Evolutionary conservation across 2,329 filamentous ascomycete genomes (phyloP).

Genomic region (Lachnellula occidentalis): DNA sequence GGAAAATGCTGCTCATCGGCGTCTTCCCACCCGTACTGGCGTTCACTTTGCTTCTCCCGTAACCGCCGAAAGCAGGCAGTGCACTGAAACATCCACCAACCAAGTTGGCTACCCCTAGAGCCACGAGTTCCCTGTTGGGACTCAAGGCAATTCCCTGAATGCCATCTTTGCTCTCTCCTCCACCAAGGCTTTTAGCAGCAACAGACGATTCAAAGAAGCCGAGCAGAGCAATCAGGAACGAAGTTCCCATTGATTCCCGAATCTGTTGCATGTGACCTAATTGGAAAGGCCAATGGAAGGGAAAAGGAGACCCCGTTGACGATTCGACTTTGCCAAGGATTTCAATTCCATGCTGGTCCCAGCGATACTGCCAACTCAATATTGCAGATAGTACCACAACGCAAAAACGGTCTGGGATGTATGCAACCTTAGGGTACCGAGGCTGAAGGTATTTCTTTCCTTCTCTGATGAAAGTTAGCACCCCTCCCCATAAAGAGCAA

Average conservation of each 20-base stretch:
- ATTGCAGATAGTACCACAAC: constrained; percentile 83
- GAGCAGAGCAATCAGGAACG: constrained; percentile 86
- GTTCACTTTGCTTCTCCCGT: constrained; percentile 94
- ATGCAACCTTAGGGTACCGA: constrained; percentile 73
- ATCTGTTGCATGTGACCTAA: constrained; percentile 73
- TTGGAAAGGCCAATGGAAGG: constrained; percentile 82
- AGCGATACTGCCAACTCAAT: constrained; percentile 68
- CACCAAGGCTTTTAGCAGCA: constrained; percentile 82
- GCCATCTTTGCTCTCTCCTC: constrained; percentile 50
- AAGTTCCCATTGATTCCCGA: constrained; percentile 79
- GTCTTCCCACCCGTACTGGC: constrained; percentile 85
- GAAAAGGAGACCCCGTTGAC: constrained; percentile 64
- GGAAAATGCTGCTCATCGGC: constrained; percentile 85
- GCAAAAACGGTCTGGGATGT: constrained; percentile 84
- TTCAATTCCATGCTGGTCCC: constrained; percentile 75
- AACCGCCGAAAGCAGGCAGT: constrained; percentile 90
- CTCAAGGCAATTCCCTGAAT: constrained; percentile 79
- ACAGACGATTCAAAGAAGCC: constrained; percentile 99
- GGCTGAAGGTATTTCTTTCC: constrained; percentile 77
- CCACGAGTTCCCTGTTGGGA: constrained; percentile 88
- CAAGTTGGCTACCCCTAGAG: constrained; percentile 86
- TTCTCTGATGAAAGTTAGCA: constrained; percentile 47
- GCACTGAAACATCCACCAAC: constrained; percentile 88
- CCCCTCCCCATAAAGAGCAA: background rate
- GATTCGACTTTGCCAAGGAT: constrained; percentile 79